These are phyloP conservation scores for Coniochaeta hoffmannii DNA, from an alignment of 2,329 filamentous ascomycete genomes.

Conservation along the genomic window DNA sequence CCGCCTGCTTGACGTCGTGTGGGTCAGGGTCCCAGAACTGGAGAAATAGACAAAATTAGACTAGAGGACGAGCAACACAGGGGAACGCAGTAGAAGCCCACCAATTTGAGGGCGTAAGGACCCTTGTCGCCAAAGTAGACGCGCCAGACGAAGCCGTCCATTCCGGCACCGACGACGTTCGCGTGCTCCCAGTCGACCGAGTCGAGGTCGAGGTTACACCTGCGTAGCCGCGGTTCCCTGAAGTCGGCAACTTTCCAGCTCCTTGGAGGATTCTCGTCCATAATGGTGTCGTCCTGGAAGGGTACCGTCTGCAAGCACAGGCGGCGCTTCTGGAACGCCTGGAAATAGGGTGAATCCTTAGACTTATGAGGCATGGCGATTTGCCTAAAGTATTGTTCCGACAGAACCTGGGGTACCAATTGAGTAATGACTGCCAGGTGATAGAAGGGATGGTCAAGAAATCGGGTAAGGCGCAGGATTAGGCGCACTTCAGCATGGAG, in stretches of 20 bases:
- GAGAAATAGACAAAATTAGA: neutral
- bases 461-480: too few relatives aligned
- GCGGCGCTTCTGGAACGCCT: neutral
- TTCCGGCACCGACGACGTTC: neutral
- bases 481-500: too few relatives aligned
- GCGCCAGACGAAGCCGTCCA: conserved; percentile 2
- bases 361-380: neutral
- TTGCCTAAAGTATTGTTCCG: neutral
- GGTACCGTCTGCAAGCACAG: neutral
- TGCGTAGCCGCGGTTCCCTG: neutral
- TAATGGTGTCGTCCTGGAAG: neutral
- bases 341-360: neutral
- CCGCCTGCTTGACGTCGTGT: neutral
- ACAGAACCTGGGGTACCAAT: neutral
- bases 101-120: conserved; percentile 1
- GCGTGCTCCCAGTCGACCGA: neutral
- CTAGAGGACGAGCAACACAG: neutral
- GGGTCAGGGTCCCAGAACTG: conserved; percentile 1
- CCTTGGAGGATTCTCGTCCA: neutral
- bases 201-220: neutral
- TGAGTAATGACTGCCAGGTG: neutral
- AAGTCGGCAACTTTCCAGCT: neutral
- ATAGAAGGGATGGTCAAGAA: neutral
- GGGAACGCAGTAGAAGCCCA: neutral
- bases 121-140: neutral